Conservation (phyloP, 2,329 filamentous ascomycete genomes). For the Microsporum canis region DNA sequence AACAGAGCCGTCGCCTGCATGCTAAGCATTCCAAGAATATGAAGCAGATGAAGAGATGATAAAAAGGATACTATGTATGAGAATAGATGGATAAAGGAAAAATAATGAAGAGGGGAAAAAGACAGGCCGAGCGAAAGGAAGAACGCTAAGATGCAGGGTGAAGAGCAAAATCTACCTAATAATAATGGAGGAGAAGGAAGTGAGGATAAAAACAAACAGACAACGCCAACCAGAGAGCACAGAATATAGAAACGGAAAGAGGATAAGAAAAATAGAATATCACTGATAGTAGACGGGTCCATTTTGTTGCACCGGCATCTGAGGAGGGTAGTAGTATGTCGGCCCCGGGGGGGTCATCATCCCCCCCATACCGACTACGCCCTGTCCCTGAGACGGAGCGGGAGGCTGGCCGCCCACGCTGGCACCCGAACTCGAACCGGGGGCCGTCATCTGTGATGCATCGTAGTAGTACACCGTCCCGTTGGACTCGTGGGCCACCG, state of each 20-base stretch:
- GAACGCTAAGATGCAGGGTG: conserved; percentile 20
- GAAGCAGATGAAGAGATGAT: conserved; percentile 7
- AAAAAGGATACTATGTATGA: conserved; percentile 1
- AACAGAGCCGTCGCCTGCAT: conserved; percentile 14
- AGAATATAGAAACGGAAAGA: background rate
- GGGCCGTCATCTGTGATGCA: conserved; percentile 49
- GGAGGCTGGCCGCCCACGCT: background rate
- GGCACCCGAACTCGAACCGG: background rate
- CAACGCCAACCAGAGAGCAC: background rate
- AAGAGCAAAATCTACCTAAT: conserved; percentile 6
- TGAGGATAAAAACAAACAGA: conserved; percentile 6
- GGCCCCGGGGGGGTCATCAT: conserved; percentile 59
- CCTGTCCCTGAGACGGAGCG: conserved; percentile 29
- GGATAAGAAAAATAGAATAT: conserved; percentile 4
- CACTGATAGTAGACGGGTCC: conserved; percentile 40
- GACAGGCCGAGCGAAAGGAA: background rate
- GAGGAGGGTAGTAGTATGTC: conserved; percentile 45
- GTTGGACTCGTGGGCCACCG: conserved; percentile 76
- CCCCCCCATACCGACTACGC: conserved; percentile 59
- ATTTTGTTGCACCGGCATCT: conserved; percentile 33
- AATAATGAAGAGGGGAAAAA: background rate
- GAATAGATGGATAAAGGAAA: conserved; percentile 6
- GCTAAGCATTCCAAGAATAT: conserved; percentile 16
- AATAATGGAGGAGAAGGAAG: conserved; percentile 6
- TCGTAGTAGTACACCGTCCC: conserved; percentile 96